Evolutionary conservation across 805 yeast genomes (phyloP), one percentile per base, ranked within the genome.

Genomic region (Candida germanica): DNA sequence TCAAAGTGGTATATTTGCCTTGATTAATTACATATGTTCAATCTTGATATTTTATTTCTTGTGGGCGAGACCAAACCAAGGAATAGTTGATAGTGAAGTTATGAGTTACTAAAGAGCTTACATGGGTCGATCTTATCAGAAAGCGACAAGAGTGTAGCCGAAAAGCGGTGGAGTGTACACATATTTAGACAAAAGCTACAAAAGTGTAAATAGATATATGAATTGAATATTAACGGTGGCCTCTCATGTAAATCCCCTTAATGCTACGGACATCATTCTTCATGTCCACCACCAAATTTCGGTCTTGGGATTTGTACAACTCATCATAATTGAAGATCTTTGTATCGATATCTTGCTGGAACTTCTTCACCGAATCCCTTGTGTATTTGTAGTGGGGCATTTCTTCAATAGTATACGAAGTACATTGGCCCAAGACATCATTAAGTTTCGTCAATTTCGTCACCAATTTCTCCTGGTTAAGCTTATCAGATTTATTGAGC

Each of bases 211-310:
- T n/a, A n/a, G n/a, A n/a, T n/a, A n/a, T n/a, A n/a, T n/a, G n/a
- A n/a, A n/a, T n/a, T n/a, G n/a, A n/a, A n/a, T n/a, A n/a, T n/a
- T 20, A 20, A 20, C 23, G 23, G 35, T 61, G 59, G 0, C 73
- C 73, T 45, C 70, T 66, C 68, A 67, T 66, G 39, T 47, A 66
- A 47, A 62, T 43, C n/a, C 73, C 73, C 49, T 67, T 67, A 26
- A 67, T 61, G 31, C 61, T 50, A 35, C 73, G 50, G n/a, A 67
- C 60, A 33, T 60, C 66, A 35, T 54, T 59, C 42, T 55, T 61
- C 18, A 58, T 56, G 23, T 64, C 71, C 11, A 52, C 46, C 1
- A 60, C 59, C 43, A 65, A 43, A 37, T 61, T 61, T 35, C 46
- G 52, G 2, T 26, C 40, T 7, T 48, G 49, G 5, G 38, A 32